phyloP scores from a whole-genome alignment of 83 land plant species.

The Larix sibirica region DNA sequence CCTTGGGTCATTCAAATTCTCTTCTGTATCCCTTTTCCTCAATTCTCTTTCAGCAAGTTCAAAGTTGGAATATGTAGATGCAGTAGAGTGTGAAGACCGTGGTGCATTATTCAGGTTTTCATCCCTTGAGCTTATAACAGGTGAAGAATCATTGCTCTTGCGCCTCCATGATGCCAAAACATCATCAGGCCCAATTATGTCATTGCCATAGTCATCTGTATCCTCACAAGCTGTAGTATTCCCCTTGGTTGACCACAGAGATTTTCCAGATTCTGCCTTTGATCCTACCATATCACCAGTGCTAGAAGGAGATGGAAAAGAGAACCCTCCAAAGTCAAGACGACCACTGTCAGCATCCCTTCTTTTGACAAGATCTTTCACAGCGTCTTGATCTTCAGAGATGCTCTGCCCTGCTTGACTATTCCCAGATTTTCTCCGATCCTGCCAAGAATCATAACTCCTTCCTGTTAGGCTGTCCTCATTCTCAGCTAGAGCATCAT shows the following conservation, averaged over 20 bases:
- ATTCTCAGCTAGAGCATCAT: no score
- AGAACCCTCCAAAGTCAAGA: constrained; percentile 76
- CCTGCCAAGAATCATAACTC: not conserved
- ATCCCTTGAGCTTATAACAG: constrained; percentile 59
- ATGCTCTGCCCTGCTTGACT: constrained; percentile 23
- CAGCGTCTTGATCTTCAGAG: constrained; percentile 15
- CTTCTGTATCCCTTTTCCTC: constrained; percentile 35
- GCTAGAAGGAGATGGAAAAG: constrained; percentile 79
- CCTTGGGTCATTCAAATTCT: constrained; percentile 24
- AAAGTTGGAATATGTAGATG: constrained; percentile 56
- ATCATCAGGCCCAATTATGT: constrained; percentile 50
- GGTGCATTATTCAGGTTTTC: constrained; percentile 42
- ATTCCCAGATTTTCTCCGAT: constrained; percentile 7
- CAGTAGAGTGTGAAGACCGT: constrained; percentile 50
- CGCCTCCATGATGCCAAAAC: constrained; percentile 81
- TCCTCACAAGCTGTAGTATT: constrained; percentile 38
- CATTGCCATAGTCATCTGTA: constrained; percentile 51
- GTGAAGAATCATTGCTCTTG: constrained; percentile 86
- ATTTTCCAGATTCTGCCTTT: constrained; percentile 57
- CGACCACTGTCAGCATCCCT: constrained; percentile 15
- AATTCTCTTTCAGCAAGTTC: constrained; percentile 51
- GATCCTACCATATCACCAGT: constrained; percentile 48
- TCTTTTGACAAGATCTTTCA: constrained; percentile 20
- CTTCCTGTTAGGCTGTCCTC: constrained; percentile 17
- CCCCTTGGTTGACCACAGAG: constrained; percentile 69